Evolutionary conservation across 2,329 filamentous ascomycete species (phyloP), one percentile per base, ranked within the genome.

Genomic region (Colletotrichum chrysophilum): DNA sequence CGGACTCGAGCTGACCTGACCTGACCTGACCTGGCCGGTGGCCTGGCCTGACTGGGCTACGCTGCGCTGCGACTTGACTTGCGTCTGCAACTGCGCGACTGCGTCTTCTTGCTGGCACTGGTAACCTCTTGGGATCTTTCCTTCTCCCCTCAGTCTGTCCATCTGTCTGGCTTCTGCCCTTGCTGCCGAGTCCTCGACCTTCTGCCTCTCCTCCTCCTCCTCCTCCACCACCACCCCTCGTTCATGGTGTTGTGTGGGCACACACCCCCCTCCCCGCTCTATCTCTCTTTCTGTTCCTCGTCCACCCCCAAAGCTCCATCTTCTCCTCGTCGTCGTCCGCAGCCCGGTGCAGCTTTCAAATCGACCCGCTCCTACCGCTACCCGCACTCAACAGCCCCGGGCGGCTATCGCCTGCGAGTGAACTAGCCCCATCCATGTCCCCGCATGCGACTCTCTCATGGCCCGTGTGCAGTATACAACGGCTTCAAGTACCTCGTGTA

Each of bases 341-440:
- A 62, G 69, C 69, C 36, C 21, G 43, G 43, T 52, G 43, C 64
- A 61, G 74, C 56, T 65, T 36, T 16, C 60, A 62, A 68, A 77
- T 69, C 64, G 73, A 66, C 68, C 73, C 52, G 52, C 73, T 66
- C 43, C 74, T 77, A 70, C 67, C 67, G 64, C 68, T 74, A 74
- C 52, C 76, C 70, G 73, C 76, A 61, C 52, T 43, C 58, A 68
- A 64, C 62, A 74, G 74, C 74, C 65, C 70, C 56, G 76, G 74
- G 76, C 76, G 76, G 76, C 76, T 77, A 77, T 76, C 76, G 68
- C 30, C 74, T 76, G 69, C 66, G 73, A 76, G 56, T 26, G 61
- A 77, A 74, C 70, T 62, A 52, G 34, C 58, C 66, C 64, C 61
- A 67, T 58, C 74, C 74, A 62, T 73, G 74, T 68, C 61, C 66